These are phyloP conservation scores for Dictyostelium firmibasis DNA, from an alignment of 78 protist genomes.

Conservation along the genomic window DNA sequence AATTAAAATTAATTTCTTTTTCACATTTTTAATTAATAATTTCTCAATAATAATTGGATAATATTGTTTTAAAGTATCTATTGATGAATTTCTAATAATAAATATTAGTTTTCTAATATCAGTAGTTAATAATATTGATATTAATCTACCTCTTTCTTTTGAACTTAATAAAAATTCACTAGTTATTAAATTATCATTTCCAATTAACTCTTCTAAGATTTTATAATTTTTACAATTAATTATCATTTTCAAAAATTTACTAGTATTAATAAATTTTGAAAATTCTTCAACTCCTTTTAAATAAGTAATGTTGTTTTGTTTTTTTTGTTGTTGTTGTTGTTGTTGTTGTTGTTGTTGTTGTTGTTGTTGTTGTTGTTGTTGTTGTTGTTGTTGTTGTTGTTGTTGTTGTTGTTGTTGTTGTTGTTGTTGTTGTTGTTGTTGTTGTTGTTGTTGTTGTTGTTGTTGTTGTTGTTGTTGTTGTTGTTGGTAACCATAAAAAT, in stretches of 20 bases:
- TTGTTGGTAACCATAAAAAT: background rate
- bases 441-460: too few relatives aligned
- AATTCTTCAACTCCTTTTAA: background rate
- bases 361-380: too few relatives aligned
- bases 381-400: too few relatives aligned
- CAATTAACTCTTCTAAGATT: background rate
- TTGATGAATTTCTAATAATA: background rate
- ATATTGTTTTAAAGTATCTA: background rate
- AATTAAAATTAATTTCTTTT: background rate
- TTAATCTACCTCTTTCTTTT: background rate
- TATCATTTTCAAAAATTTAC: background rate
- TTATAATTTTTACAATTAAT: background rate
- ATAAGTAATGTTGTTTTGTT: too few relatives aligned
- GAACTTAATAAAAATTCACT: background rate
- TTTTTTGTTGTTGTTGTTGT: too few relatives aligned
- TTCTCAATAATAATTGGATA: background rate
- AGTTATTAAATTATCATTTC: background rate
- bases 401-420: too few relatives aligned
- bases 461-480: too few relatives aligned
- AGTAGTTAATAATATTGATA: background rate
- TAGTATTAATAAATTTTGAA: background rate
- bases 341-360: too few relatives aligned
- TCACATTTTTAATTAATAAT: background rate
- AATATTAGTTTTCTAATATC: background rate
- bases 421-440: too few relatives aligned